Conservation (phyloP, 352 stramenopile genomes). For the Globisporangium viniferum region DNA sequence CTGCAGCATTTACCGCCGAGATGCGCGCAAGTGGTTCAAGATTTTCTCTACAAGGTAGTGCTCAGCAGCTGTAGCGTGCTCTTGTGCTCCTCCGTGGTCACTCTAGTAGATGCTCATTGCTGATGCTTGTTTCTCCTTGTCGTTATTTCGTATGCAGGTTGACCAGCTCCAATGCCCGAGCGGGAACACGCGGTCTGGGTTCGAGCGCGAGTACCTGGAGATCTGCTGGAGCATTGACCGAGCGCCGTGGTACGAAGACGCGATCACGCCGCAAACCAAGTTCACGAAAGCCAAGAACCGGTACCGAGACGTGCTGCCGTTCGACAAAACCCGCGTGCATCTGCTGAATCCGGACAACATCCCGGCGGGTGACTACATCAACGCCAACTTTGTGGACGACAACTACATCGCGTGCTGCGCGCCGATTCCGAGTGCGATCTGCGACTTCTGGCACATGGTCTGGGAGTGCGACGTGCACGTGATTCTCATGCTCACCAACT, state of each 20-base stretch:
- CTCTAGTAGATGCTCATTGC: neutral
- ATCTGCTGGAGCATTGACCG: slow-evolving; percentile 60
- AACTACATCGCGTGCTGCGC: slow-evolving; percentile 79
- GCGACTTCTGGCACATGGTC: slow-evolving; percentile 84
- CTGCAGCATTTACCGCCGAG: slow-evolving; percentile 5
- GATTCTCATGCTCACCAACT: slow-evolving; percentile 88
- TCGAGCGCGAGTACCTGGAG: slow-evolving; percentile 65
- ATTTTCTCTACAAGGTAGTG: slow-evolving; percentile 19
- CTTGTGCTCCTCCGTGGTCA: neutral
- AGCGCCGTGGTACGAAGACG: slow-evolving; percentile 45
- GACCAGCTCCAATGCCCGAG: slow-evolving; percentile 28
- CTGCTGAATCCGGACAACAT: slow-evolving; percentile 22
- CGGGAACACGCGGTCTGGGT: slow-evolving; percentile 30
- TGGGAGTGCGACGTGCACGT: slow-evolving; percentile 76
- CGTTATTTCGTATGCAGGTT: slow-evolving; percentile 13
- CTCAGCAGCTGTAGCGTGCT: neutral
- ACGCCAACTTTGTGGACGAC: slow-evolving; percentile 60
- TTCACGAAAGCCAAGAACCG: slow-evolving; percentile 73
- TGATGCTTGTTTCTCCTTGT: neutral
- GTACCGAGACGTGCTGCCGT: slow-evolving; percentile 74
- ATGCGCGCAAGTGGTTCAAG: slow-evolving; percentile 13
- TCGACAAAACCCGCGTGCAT: slow-evolving; percentile 67
- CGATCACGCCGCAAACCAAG: slow-evolving; percentile 61
- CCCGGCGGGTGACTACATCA: slow-evolving; percentile 63
- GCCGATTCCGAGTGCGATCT: slow-evolving; percentile 54